Evolutionary conservation across 139 green algal genomes (phyloP), one percentile per base, ranked within the genome.

Genomic region (Ostreobium quekettii): DNA sequence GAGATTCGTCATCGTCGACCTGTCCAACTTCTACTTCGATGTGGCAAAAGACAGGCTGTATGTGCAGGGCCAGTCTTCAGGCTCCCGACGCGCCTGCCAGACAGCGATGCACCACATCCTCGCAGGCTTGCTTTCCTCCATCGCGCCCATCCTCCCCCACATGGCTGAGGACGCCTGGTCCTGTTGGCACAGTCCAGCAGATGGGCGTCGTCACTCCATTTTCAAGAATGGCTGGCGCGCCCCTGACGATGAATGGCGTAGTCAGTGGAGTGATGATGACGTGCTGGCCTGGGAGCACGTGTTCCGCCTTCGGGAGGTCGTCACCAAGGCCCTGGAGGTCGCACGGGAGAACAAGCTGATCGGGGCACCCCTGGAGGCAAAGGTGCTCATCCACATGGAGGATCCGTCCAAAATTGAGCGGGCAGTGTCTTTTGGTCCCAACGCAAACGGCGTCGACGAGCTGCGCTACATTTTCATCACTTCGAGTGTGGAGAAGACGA

Each of bases 11-110:
- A 83, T 90, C 6, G 65, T 75, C 8, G 93, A 99, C 53, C 83
- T 97, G 19, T 95, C 84, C 66, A 91, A 89, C 80, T 97, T 96
- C 67, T 99, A 99, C 76, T 83, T 99, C 38, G 95, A 99, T 75
- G 79, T 92, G 0, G 85, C 79, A 53, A 99, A 99, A 76, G 91
- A 97, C 81, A 72, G 90, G 2, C 77, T 96, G 56, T 97, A 97
- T 79, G 89, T 97, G 48, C 75, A 80, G 3, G 74, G 11, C 2
- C 15, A 46, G 0, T 58, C 68, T 65, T 81, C 82, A 22, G 42
- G 61, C 29, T 76, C 87, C 30, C 85, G 91, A 29, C 78, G 87
- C 8, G 71, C 83, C 2, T 93, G 83, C 74, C 93, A 98, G 80
- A 96, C 90, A 1, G 89, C 96, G 36, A 64, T 96, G 56, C 56